phyloP scores from a whole-genome alignment of 306 rosid species.

The Malus sieversii region DNA sequence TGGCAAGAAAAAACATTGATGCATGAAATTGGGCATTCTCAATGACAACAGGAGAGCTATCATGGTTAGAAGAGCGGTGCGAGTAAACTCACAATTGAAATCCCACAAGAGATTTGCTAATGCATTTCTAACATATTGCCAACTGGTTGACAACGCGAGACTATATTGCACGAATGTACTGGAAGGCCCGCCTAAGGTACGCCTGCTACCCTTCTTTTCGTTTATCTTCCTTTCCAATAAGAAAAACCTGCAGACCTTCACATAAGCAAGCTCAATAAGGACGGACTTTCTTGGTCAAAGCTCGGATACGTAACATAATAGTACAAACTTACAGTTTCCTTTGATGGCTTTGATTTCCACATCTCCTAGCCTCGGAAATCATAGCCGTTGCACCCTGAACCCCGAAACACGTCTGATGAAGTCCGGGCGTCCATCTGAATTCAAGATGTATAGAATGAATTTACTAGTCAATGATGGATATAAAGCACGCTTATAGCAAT shows the following conservation, averaged over 20 bases:
- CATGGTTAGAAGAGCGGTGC: slow-evolving; percentile 82
- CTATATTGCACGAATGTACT: slow-evolving; percentile 79
- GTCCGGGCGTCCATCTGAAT: not conserved
- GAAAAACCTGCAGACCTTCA: not conserved
- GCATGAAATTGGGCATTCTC: not conserved
- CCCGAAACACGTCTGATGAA: not conserved
- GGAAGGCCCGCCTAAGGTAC: slow-evolving; percentile 89
- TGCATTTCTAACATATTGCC: slow-evolving; percentile 69
- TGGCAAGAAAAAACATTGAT: not conserved
- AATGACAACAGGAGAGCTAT: slow-evolving; percentile 72
- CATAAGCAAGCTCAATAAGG: not conserved
- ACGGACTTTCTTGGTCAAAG: not conserved
- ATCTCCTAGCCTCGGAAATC: not conserved
- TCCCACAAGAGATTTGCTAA: slow-evolving; percentile 91
- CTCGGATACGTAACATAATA: not conserved
- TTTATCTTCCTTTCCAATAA: not conserved
- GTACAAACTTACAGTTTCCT: not conserved
- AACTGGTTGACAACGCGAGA: slow-evolving; percentile 71
- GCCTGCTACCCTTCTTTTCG: slow-evolving; percentile 4
- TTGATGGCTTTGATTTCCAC: not conserved
- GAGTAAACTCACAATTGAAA: slow-evolving; percentile 75
- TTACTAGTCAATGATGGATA: not conserved
- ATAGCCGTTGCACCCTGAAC: not conserved
- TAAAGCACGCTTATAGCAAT: not conserved
- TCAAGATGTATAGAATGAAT: not conserved